A percentile compares a stretch with the other conserved stretches of the same genome.
Conservation (phyloP, 331 rosid genomes). For the Malus hybrid region DNA sequence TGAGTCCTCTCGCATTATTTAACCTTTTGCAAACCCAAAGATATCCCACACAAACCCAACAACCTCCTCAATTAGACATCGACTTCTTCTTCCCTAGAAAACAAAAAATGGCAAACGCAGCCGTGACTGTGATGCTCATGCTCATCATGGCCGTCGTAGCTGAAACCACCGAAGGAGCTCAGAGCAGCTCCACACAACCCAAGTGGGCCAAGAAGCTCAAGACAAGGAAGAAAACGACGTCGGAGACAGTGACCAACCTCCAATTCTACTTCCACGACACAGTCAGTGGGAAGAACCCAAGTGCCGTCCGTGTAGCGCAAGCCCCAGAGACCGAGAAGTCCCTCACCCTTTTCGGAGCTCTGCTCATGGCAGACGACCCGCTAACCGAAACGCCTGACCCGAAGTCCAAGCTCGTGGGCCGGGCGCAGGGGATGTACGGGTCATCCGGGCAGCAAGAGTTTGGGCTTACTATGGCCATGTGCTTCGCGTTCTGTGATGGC, state of each 20-base stretch:
- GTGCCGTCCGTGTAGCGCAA: conserved; percentile 45
- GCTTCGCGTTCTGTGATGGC: conserved; percentile 42
- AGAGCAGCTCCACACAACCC: conserved; percentile 14
- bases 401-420: conserved; percentile 46
- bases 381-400: conserved; percentile 55
- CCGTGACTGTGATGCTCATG: not conserved
- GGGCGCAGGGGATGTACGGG: conserved; percentile 65
- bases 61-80: no score
- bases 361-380: conserved; percentile 59
- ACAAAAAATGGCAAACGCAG: conserved; percentile 23
- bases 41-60: not conserved
- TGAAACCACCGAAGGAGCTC: not conserved
- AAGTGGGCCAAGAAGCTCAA: conserved; percentile 21
- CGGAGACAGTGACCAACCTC: conserved; percentile 32
- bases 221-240: conserved; percentile 4
- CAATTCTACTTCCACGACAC: conserved; percentile 73
- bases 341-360: conserved; percentile 34
- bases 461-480: conserved; percentile 48
- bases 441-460: conserved; percentile 47
- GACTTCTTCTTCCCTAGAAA: not conserved
- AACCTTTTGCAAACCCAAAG: not conserved
- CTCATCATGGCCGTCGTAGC: not conserved
- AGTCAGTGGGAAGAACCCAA: conserved; percentile 50
- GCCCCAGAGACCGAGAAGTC: conserved; percentile 27
- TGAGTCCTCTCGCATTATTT: not conserved